Base-by-base conservation (phyloP, 2,329 filamentous ascomycete genomes). In the Fusarium kyushuense region DNA sequence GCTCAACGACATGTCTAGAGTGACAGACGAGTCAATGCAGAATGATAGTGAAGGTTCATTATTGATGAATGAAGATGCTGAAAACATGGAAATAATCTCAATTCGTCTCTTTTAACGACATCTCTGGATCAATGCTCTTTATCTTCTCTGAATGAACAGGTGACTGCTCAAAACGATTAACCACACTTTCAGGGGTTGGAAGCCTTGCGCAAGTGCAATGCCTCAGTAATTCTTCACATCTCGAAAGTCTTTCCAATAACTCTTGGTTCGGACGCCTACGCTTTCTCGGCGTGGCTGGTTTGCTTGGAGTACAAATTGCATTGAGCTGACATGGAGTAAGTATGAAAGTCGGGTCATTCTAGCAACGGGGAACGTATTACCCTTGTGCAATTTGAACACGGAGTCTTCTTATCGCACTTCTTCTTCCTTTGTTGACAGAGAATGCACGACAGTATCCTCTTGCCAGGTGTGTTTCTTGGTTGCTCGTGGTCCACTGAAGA, bases 361-460 rank as follows among this genome's bases (percentile, higher is more conserved):
- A 1, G 3, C 21, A 1, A 4, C 21, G 5, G 4, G 21, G 8
- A 6, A 25, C 3, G 9, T 1, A 4, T 57, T 58, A 76, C 75
- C 69, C 72, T 75, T 40, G 68, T 63, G 55, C 75, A 76, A 36
- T 72, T 74, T 19, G 75, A 76, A 40, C 75, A 77, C 9, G 76
- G 76, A 19, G 59, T 76, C 12, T 74, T 71, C 14, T 74, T 65
- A 53, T 78, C 76, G 54, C 76, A 78, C 36, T 75, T 77, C 65
- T 78, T 78, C 61, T 78, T 78, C 23, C 76, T 72, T 43, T 76
- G 75, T 48, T 77, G 75, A 63, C 76, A 77, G 12, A 75, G 47
- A 9, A 76, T 73, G 21, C 76, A 77, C 1, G 76, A 72, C 3
- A 76, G 33, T 27, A 74, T 48, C 32, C 67, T 46, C 33, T 68